Conservation (phyloP, 768 basidiomycete genomes). For the Kwoniella sp. region DNA sequence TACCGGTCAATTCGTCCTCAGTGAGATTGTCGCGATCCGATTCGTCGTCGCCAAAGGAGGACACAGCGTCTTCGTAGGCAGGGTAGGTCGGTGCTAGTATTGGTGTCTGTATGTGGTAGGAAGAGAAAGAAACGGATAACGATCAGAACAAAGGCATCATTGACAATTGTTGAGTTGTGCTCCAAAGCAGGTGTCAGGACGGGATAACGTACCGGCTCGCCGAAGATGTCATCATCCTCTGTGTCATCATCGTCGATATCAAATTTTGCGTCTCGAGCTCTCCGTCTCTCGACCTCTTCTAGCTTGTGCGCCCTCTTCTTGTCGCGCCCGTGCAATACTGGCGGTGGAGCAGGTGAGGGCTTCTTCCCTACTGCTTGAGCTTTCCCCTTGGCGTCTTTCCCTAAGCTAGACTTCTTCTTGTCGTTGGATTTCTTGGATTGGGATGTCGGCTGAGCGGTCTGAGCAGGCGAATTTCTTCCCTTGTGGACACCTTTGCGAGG, state of each 20-base stretch:
- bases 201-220: neutral
- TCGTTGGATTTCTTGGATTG: slow-evolving; percentile 13
- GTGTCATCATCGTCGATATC: slow-evolving; percentile 17
- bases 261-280: slow-evolving; percentile 50
- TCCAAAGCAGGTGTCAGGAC: too few species aligned
- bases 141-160: slow-evolving; percentile 1
- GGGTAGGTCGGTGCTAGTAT: slow-evolving; percentile 8
- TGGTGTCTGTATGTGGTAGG: slow-evolving; percentile 8
- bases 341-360: slow-evolving; percentile 8
- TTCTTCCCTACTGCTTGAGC: slow-evolving; percentile 26
- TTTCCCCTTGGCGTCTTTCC: slow-evolving; percentile 14
- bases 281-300: slow-evolving; percentile 38
- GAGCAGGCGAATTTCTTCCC: slow-evolving; percentile 15
- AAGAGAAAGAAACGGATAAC: neutral
- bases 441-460: slow-evolving; percentile 5
- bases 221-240: slow-evolving; percentile 15
- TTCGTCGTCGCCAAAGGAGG: slow-evolving; percentile 47
- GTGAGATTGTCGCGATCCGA: slow-evolving; percentile 31
- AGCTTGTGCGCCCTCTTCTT: slow-evolving; percentile 39
- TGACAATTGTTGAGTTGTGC: neutral
- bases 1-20: slow-evolving; percentile 32
- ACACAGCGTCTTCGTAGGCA: slow-evolving; percentile 27
- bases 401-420: slow-evolving; percentile 17
- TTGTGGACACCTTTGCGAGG: slow-evolving; percentile 26
- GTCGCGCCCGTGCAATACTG: slow-evolving; percentile 27